Base-by-base conservation (phyloP, 257 asterid species). In the Coffea eugenioides region DNA sequence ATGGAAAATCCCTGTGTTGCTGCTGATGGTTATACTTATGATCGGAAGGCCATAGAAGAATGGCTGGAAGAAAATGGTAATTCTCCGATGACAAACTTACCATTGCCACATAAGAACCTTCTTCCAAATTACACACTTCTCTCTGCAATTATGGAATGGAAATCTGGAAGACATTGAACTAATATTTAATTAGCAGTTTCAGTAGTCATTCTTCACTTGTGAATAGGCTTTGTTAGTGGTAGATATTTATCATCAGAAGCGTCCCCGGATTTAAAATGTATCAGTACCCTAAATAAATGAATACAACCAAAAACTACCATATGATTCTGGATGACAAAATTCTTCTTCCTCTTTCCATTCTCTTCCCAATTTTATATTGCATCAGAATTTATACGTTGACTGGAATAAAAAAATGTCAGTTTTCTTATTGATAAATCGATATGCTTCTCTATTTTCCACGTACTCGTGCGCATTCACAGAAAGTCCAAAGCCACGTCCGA, bases 1-100 rank as follows among this genome's bases (percentile, higher is more conserved):
- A 95, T 92, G 98, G 71, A 66, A 2, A 97, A 95, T 52, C 98
- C 99, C 31, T 87, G 92, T 86, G 99, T 95, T 74, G 99, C 98
- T 80, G 97, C 91, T 72, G 99, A 95, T 80, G 99, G 99, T 15
- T 93, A 90, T 80, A 90, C 97, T 0, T 95, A 95, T 39, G 97
- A 95, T 15, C 80, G 93, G 74, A 80, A 70, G 69, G 97, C 94
- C 6, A 91, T 93, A 36, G 97, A 92, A 82, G 83, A 46, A 36
- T 93, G 99, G 99, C 84, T 93, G 25, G 77, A 74, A 73, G 86
- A 80, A 83, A 88, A 84, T 6, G 90, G 88, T 46, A 83, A 80
- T 59, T 95, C 99, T 54, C 99, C 99, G 0, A 75, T 89, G 84
- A 90, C 97, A 69, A 83, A 80, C 66, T 76, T 81, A 71, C 89